phyloP scores from a whole-genome alignment of 768 basidiomycete species.

The Naganishia onofrii region DNA sequence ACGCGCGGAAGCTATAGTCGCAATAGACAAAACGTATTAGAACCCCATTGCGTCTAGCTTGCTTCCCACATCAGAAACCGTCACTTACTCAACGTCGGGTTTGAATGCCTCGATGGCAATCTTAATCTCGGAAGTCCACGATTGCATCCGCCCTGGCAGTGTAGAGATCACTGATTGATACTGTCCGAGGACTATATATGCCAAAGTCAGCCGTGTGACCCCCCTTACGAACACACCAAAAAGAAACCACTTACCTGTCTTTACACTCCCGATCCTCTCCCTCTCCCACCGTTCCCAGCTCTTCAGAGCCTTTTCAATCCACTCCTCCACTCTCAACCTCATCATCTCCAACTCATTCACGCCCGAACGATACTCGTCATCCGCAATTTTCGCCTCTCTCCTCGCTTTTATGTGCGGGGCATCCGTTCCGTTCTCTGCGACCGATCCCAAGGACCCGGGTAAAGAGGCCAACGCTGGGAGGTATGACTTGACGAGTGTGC shows the following conservation, averaged over 20 bases:
- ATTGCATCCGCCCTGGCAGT: constrained; percentile 66
- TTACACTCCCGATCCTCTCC: constrained; percentile 77
- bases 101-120: constrained; percentile 79
- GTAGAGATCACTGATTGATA: constrained; percentile 77
- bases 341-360: constrained; percentile 81
- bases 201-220: background rate
- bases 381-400: constrained; percentile 75
- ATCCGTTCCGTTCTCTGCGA: constrained; percentile 55
- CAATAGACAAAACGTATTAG: background rate
- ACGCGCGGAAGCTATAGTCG: constrained; percentile 55
- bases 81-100: constrained; percentile 69
- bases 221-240: background rate
- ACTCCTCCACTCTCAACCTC: constrained; percentile 78
- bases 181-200: constrained; percentile 67
- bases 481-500: constrained; percentile 27
- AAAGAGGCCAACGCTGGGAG: constrained; percentile 29
- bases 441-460: constrained; percentile 34
- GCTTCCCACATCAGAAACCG: too few species aligned
- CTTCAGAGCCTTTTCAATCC: constrained; percentile 77
- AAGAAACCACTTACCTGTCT: constrained; percentile 62
- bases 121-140: constrained; percentile 66
- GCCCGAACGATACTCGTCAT: constrained; percentile 71
- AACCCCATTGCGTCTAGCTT: too few species aligned
- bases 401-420: constrained; percentile 69
- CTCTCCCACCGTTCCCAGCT: constrained; percentile 77